Evolutionary conservation across 345 rosid genomes (phyloP).

Genomic region (Hibiscus mutabilis): DNA sequence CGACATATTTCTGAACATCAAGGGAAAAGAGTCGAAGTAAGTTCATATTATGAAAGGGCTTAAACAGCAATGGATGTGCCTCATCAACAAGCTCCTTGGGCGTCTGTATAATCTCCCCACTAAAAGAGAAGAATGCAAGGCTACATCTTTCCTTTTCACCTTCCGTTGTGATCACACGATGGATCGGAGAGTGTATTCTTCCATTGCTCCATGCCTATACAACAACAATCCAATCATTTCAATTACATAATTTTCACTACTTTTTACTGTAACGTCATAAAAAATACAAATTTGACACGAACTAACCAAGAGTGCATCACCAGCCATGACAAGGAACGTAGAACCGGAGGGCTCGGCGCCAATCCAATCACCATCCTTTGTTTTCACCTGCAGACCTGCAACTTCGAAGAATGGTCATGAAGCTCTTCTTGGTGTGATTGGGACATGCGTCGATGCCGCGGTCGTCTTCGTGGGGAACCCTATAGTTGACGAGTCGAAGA

Average conservation of each 20-base stretch:
- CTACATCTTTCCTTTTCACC: slow-evolving; percentile 6
- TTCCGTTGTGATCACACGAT: not conserved
- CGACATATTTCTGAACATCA: slow-evolving; percentile 1
- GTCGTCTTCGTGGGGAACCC: slow-evolving; percentile 25
- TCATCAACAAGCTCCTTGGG: slow-evolving; percentile 4
- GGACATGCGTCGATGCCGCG: slow-evolving; percentile 21
- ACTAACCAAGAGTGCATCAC: slow-evolving; percentile 47
- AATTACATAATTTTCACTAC: not conserved
- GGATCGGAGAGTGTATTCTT: slow-evolving; percentile 2
- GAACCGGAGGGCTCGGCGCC: slow-evolving; percentile 31
- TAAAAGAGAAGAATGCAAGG: not conserved
- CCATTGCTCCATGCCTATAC: slow-evolving; percentile 13
- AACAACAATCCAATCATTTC: not conserved
- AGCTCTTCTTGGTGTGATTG: slow-evolving; percentile 55
- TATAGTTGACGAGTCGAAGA: slow-evolving; percentile 43
- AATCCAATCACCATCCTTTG: slow-evolving; percentile 42
- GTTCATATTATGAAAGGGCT: slow-evolving; percentile 3
- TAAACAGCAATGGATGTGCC: slow-evolving; percentile 4
- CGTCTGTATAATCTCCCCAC: not conserved
- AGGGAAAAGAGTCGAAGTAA: slow-evolving; percentile 4
- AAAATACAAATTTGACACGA: not conserved
- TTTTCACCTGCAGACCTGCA: slow-evolving; percentile 43
- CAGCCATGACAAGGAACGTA: slow-evolving; percentile 43
- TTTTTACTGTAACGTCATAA: too few relatives aligned
- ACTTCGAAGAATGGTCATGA: slow-evolving; percentile 48